Base-by-base conservation (phyloP, 768 basidiomycete species). In the Lactarius quietus region DNA sequence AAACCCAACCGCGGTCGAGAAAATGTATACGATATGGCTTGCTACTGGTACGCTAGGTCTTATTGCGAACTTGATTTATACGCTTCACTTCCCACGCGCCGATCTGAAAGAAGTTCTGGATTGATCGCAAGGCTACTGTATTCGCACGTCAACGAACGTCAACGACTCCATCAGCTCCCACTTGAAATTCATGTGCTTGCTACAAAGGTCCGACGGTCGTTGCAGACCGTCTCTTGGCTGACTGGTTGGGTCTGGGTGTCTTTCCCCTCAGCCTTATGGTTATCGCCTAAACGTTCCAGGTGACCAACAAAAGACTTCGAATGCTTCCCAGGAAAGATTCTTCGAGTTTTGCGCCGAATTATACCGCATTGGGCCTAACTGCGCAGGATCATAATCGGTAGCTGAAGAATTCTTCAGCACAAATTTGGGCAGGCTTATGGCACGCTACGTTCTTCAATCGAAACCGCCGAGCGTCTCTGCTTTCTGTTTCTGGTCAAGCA, bases 351-450 rank as follows among this genome's bases (percentile, higher is more conserved):
- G 35, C n/a, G 28, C 29, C n/a, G 36, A 57, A 45, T 41, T 57
- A 56, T 48, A 65, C 64, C 31, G 29, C 36, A 51, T 65, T 36
- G 36, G 54, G 64, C 23, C 31, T 53, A 33, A 59, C 15, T 12
- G 33, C 26, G 43, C 28, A 39, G 53, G 59, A 33, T 56, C 29
- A 51, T 51, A 10, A 51, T 18, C 38, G 38, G 55, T 35, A 26
- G 33, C 3, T 3, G 41, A 26, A 35, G 33, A 35, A 36, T 56
- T 29, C 23, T 26, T 28, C 33, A n/a, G 23, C n/a, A n/a, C 35
- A 36, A 33, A 36, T 38, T 28, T 26, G 36, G 56, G 31, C 56
- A 57, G 35, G 56, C 56, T 57, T 59, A 59, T 59, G 51, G 31
- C 38, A 59, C 48, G 6, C 29, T 15, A 15, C 31, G 26, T 51